Conservation (phyloP, 2,329 filamentous ascomycete genomes). For the Dactylellina drechsleri region DNA sequence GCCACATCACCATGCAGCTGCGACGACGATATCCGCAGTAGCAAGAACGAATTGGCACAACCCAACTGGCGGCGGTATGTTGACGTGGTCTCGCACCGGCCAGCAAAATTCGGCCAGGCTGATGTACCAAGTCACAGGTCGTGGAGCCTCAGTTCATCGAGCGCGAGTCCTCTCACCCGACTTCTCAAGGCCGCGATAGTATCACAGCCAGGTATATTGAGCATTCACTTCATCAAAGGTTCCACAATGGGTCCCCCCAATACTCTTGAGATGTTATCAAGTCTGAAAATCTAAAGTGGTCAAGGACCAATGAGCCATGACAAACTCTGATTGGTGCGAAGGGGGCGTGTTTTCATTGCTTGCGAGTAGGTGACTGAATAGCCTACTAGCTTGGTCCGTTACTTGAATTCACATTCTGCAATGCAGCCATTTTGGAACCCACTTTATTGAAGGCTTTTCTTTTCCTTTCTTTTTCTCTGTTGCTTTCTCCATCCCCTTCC, state of each 20-base stretch:
- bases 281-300: background rate
- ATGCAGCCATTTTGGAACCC: constrained; percentile 44
- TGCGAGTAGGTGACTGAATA: constrained; percentile 12
- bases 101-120: constrained; percentile 44
- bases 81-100: constrained; percentile 54
- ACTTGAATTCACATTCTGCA: constrained; percentile 43
- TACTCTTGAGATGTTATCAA: background rate
- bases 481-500: background rate
- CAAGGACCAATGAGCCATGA: background rate
- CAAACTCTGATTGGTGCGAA: background rate
- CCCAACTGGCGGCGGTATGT: constrained; percentile 53
- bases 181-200: background rate
- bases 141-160: constrained; percentile 17
- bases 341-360: background rate
- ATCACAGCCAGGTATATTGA: background rate
- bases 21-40: constrained; percentile 37
- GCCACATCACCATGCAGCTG: constrained; percentile 55
- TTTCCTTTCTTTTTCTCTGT: background rate
- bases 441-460: constrained; percentile 2
- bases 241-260: background rate
- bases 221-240: background rate
- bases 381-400: constrained; percentile 15
- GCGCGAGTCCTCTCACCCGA: constrained; percentile 1
- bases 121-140: constrained; percentile 18
- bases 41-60: constrained; percentile 43